A percentile compares a stretch with the other conserved stretches of the same genome.
phyloP scores from a whole-genome alignment of 2,329 filamentous ascomycete species.

The Hypoxylon rubiginosum region DNA sequence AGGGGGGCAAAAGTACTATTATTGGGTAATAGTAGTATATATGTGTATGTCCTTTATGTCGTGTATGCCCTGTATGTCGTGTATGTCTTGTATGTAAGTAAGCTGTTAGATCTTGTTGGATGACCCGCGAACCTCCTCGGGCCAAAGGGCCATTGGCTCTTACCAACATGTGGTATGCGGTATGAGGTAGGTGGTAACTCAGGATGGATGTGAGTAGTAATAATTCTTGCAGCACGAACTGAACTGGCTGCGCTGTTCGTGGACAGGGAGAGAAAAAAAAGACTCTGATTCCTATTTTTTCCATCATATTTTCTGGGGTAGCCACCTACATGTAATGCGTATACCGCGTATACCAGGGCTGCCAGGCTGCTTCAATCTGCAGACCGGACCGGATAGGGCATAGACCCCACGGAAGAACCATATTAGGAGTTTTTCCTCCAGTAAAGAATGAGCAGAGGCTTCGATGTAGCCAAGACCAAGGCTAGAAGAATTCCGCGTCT shows the following conservation, averaged over 20 bases:
- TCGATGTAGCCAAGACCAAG: conserved; percentile 27
- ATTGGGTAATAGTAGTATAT: conserved; percentile 10
- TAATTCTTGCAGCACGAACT: conserved; percentile 18
- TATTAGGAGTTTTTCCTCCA: conserved; percentile 42
- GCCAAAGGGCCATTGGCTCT: conserved; percentile 21
- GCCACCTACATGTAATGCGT: conserved; percentile 30
- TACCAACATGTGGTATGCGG: conserved; percentile 16
- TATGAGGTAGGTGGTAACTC: conserved; percentile 33
- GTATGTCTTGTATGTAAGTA: neutral
- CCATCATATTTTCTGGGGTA: conserved; percentile 27
- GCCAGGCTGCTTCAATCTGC: conserved; percentile 28
- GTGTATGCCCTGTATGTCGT: neutral
- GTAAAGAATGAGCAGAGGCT: conserved; percentile 27
- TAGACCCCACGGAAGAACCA: conserved; percentile 36
- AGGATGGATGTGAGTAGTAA: conserved; percentile 26
- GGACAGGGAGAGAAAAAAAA: neutral
- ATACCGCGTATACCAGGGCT: conserved; percentile 16
- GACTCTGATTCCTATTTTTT: conserved; percentile 28
- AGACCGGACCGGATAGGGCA: conserved; percentile 30
- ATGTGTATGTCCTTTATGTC: too few species aligned
- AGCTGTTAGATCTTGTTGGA: conserved; percentile 8
- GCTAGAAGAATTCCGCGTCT: conserved; percentile 26
- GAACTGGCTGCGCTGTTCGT: conserved; percentile 6
- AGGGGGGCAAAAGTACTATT: conserved; percentile 1
- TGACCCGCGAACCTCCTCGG: conserved; percentile 12